phyloP scores from a whole-genome alignment of 2,329 filamentous ascomycete species.

The Aspergillus oerlinghausenensis region DNA sequence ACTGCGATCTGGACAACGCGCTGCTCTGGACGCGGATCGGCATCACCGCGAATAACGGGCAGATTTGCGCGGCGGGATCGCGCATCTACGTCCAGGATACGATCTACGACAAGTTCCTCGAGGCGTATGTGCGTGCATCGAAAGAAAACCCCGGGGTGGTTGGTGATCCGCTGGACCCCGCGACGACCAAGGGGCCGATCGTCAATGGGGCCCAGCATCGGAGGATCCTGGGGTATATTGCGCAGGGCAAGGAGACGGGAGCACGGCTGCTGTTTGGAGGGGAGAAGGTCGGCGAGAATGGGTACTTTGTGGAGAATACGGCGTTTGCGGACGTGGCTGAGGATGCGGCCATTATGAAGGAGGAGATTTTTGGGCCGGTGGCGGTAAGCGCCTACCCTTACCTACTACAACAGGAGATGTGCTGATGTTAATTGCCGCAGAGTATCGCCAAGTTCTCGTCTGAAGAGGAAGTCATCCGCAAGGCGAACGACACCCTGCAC shows the following conservation, averaged over 20 bases:
- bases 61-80: conserved; percentile 29
- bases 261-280: conserved; percentile 21
- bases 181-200: conserved; percentile 21
- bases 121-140: conserved; percentile 45
- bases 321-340: conserved; percentile 49
- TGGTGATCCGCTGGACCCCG: conserved; percentile 17
- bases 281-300: conserved; percentile 28
- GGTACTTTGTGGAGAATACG: conserved; percentile 62
- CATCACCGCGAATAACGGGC: conserved; percentile 29
- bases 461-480: conserved; percentile 54
- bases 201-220: conserved; percentile 18
- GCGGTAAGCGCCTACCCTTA: conserved; percentile 22
- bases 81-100: conserved; percentile 31
- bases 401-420: no score
- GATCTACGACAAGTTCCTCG: conserved; percentile 28
- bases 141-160: conserved; percentile 43
- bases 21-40: conserved; percentile 26
- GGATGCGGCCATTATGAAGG: conserved; percentile 44
- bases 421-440: not conserved
- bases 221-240: conserved; percentile 21
- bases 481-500: conserved; percentile 50
- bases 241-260: conserved; percentile 17
- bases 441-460: conserved; percentile 56
- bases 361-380: conserved; percentile 59
- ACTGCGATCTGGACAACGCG: conserved; percentile 30